phyloP scores from a whole-genome alignment of 2,329 filamentous ascomycete species.

The Hypoxylon sp. region DNA sequence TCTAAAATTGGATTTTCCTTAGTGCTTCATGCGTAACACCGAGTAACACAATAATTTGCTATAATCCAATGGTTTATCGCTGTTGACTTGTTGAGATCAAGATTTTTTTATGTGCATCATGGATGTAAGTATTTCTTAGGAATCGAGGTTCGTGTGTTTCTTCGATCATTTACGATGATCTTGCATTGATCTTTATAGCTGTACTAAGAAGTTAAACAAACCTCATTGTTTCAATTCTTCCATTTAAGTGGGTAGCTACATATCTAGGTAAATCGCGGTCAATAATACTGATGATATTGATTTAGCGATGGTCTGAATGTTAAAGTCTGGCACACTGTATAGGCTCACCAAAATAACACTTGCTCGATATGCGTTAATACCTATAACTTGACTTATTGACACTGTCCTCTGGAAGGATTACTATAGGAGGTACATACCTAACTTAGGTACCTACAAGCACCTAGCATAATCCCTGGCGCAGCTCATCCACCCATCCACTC shows the following conservation, averaged over 20 bases:
- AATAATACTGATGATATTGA: slow-evolving; percentile 23
- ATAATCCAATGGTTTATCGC: slow-evolving; percentile 27
- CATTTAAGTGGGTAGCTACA: slow-evolving; percentile 8
- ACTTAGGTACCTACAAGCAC: too few relatives aligned
- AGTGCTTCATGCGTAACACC: slow-evolving; percentile 46
- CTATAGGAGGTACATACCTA: too few relatives aligned
- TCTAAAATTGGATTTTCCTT: slow-evolving; percentile 47
- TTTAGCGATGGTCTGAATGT: slow-evolving; percentile 8
- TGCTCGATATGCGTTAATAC: slow-evolving; percentile 6
- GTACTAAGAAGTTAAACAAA: too few relatives aligned
- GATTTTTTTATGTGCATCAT: background rate
- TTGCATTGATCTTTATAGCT: background rate
- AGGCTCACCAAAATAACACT: background rate
- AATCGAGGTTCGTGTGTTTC: background rate
- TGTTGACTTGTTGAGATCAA: background rate
- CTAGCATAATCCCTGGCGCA: slow-evolving; percentile 40
- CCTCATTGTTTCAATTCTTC: slow-evolving; percentile 8
- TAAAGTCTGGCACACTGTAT: slow-evolving; percentile 10
- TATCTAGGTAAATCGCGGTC: slow-evolving; percentile 22
- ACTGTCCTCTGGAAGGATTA: slow-evolving; percentile 19
- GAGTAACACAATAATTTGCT: slow-evolving; percentile 27
- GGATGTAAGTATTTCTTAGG: background rate
- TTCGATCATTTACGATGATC: background rate
- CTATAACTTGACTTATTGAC: background rate
- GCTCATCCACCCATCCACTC: slow-evolving; percentile 14